phyloP scores from a whole-genome alignment of 768 basidiomycete species.

The Leccinum rimulosum region DNA sequence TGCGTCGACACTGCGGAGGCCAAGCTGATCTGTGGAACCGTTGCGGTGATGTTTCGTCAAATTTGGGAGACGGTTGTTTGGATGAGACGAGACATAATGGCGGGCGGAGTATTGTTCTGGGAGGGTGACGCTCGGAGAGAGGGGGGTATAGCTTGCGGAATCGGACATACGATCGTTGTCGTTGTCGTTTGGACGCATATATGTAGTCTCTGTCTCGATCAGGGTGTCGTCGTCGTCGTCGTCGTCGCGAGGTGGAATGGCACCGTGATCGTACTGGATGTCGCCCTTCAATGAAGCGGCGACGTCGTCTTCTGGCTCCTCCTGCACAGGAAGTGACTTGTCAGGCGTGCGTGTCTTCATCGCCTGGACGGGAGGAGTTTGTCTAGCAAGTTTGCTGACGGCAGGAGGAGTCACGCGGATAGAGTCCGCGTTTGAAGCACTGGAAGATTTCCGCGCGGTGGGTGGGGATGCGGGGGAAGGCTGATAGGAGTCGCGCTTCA shows the following conservation, averaged over 20 bases:
- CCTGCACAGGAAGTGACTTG: constrained; percentile 73
- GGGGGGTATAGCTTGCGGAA: too few species aligned
- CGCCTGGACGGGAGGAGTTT: constrained; percentile 55
- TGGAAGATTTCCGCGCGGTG: constrained; percentile 24
- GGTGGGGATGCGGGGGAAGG: constrained; percentile 29
- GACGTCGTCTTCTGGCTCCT: constrained; percentile 69
- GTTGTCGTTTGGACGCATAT: too few species aligned
- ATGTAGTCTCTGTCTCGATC: too few species aligned
- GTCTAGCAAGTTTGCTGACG: constrained; percentile 40
- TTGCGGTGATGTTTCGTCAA: too few species aligned
- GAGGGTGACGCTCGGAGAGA: too few species aligned
- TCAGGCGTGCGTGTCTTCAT: constrained; percentile 60
- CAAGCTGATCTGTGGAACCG: too few species aligned
- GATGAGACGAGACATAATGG: too few species aligned
- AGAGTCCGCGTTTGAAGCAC: constrained; percentile 17
- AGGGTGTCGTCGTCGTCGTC: too few species aligned
- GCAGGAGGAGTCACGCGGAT: constrained; percentile 36
- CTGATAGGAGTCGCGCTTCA: constrained; percentile 44
- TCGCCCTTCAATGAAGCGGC: constrained; percentile 34
- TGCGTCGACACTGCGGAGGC: too few species aligned
- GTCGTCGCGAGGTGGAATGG: constrained; percentile 39
- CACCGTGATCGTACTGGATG: constrained; percentile 39
- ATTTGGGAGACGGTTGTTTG: too few species aligned
- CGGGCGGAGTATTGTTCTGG: too few species aligned
- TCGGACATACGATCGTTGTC: too few species aligned